Base-by-base conservation (phyloP, 2,329 filamentous ascomycete species). In the Tolypocladium paradoxum region DNA sequence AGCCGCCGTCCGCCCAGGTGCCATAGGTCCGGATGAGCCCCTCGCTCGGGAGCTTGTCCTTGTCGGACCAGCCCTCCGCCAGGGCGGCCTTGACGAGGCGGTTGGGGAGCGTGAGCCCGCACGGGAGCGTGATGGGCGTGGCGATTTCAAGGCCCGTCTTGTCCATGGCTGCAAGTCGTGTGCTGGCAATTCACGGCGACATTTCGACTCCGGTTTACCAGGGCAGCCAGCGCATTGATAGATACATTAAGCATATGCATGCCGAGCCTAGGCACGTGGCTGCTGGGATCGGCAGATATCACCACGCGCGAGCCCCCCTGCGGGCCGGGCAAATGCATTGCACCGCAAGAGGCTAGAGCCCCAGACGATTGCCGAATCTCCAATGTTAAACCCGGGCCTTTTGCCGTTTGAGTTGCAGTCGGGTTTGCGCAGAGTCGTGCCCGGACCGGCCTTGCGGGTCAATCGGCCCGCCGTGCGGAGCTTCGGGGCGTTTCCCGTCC, bases 61-160 rank as follows among this genome's bases (percentile, higher is more conserved):
- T 62, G 57, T 71, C 67, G 29, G 70, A 67, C 61, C 76, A 63
- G 5, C 57, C 57, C 56, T 80, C 74, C 5, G 76, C 71, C 67
- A 82, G 72, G 34, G 79, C 76, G 46, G 79, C 70, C 57, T 77
- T 72, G 46, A 64, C 69, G 1, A 84, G 69, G 6, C 79, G 75
- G 59, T 83, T 83, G 3, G 76, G 76, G 3, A 83, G 62, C 0
- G 69, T 72, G 29, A 84, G 68, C 1, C 81, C 81, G 61, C 77
- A 80, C 55, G 76, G 75, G 1, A 82, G 69, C 37, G 71, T 77
- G 18, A 80, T 60, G 0, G 77, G 71, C 31, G 74, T 49, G 2
- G 53, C 51, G 27, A 53, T 46, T 11, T 56, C 37, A n/a, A 57
- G 49, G 36, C 34, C 20, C 48, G 51, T 51, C 48, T 49, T 36